Evolutionary conservation across 116 monocot genomes (phyloP), one percentile per base, ranked within the genome.

Genomic region (Phalaenopsis hybrid): DNA sequence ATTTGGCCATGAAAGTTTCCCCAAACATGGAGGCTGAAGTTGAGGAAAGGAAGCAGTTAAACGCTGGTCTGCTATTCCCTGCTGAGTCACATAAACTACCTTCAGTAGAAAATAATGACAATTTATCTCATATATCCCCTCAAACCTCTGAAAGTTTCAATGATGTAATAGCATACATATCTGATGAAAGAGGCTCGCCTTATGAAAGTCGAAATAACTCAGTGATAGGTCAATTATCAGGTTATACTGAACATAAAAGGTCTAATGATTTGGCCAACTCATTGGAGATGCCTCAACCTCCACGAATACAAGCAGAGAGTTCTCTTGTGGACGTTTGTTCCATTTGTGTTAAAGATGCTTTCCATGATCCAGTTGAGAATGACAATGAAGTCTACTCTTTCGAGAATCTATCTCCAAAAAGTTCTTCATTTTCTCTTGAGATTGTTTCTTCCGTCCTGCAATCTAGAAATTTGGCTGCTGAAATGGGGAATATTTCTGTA

Each of bases 331-430:
- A 88, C 50, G 57, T 67, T 55, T 18, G 21, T 73, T 18, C 13
- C 33, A 45, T 57, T 44, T 78, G 48, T 79, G 9, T 7, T 55
- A n/a, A 84, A 84, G 83, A 86, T 49, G 25, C 46, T 21, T 81
- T n/a, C 5, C 57, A 77, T 55, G 81, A 78, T 44, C 11, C 28
- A 57, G 77, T 68, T 8, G 58, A 52, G 57, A 55, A 55, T 15
- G 79, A 82, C 49, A 67, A 79, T 8, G 75, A n/a, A 63, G 49
- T 12, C 57, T 55, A 1, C 77, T 74, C 70, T 57, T 44, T 5
- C 33, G 67, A 74, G 65, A 44, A 63, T 25, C 41, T 41, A 31
- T 69, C 51, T 20, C 50, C 78, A 51, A 67, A 65, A 68, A 25
- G 48, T 78, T 61, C 37, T 51, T 16, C 31, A 58, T 68, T 28